phyloP scores from a whole-genome alignment of 495 filamentous ascomycete genomes.

The Xylaria palmicola region DNA sequence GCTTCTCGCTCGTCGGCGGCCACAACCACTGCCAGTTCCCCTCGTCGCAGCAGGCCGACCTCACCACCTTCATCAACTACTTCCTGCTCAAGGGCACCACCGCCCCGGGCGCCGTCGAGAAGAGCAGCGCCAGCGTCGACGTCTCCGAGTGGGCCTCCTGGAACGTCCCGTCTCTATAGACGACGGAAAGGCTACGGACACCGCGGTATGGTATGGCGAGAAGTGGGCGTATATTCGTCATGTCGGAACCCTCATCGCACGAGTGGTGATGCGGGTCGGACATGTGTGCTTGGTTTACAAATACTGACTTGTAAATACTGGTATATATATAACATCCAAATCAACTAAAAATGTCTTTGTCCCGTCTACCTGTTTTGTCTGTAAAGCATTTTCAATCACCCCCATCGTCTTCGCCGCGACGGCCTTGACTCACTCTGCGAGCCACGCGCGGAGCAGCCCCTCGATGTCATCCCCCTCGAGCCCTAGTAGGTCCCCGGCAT shows the following conservation, averaged over 20 bases:
- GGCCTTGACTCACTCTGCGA: too few species aligned
- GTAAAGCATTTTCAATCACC: too few species aligned
- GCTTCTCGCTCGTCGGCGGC: conserved; percentile 51
- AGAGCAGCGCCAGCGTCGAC: conserved; percentile 36
- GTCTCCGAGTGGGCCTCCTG: conserved; percentile 43
- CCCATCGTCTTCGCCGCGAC: too few species aligned
- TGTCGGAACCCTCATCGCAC: too few species aligned
- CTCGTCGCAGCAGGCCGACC: conserved; percentile 44
- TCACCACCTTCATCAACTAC: conserved; percentile 54
- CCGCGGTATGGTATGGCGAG: too few species aligned
- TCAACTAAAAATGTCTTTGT: too few species aligned
- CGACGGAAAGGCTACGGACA: too few species aligned
- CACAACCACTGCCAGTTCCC: conserved; percentile 58
- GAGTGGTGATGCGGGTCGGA: too few species aligned
- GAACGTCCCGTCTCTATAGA: conserved; percentile 38
- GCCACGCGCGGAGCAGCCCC: conserved; percentile 25
- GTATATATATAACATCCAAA: conserved; percentile 7
- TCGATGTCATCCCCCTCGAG: conserved; percentile 30
- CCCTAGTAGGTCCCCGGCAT: conserved; percentile 23
- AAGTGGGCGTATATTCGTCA: neutral
- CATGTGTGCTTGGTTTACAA: neutral
- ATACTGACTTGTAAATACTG: conserved; percentile 14
- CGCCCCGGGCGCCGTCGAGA: conserved; percentile 39
- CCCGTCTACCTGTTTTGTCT: too few species aligned
- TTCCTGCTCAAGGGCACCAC: conserved; percentile 44